A percentile compares a stretch with the other conserved stretches of the same genome.
Evolutionary conservation across 345 rosid genomes (phyloP).

Genomic region (Arabis hirsuta): DNA sequence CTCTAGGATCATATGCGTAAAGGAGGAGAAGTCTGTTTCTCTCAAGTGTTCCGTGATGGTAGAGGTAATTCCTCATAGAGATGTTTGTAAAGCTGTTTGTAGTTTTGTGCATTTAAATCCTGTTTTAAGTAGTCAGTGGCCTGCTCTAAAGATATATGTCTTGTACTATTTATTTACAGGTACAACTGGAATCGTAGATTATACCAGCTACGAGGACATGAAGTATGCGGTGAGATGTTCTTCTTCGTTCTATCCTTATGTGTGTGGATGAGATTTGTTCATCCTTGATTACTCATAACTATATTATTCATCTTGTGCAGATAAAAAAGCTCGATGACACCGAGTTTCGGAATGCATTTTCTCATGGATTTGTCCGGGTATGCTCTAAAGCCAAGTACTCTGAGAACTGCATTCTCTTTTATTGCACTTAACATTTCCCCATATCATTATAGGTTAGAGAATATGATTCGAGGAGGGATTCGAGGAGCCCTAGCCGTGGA

Average conservation of each 20-base stretch:
- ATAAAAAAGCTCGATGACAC: conserved; percentile 91
- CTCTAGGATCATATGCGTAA: conserved; percentile 96
- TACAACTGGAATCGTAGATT: conserved; percentile 92
- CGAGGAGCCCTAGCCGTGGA: conserved; percentile 81
- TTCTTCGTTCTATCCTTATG: not conserved
- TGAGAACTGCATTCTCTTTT: not conserved
- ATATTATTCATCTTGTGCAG: conserved; percentile 47
- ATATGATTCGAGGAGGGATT: conserved; percentile 76
- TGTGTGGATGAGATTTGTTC: conserved; percentile 11
- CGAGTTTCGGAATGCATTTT: conserved; percentile 93
- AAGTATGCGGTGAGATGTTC: conserved; percentile 84
- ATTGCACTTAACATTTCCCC: conserved; percentile 15
- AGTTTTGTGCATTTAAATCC: not conserved
- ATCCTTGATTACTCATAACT: conserved; percentile 21
- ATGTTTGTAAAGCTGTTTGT: conserved; percentile 8
- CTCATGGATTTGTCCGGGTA: conserved; percentile 88
- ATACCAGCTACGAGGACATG: conserved; percentile 95
- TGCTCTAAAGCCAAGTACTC: conserved; percentile 23
- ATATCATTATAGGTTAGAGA: conserved; percentile 70
- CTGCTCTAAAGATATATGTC: not conserved
- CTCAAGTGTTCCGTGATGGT: conserved; percentile 94
- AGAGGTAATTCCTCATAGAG: conserved; percentile 59
- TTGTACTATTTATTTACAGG: conserved; percentile 51
- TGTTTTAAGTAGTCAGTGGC: not conserved
- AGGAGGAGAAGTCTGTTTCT: conserved; percentile 99